Evolutionary conservation across 2,329 filamentous ascomycete species (phyloP), one percentile per base, ranked within the genome.

Genomic region (Epichloe hybrida): DNA sequence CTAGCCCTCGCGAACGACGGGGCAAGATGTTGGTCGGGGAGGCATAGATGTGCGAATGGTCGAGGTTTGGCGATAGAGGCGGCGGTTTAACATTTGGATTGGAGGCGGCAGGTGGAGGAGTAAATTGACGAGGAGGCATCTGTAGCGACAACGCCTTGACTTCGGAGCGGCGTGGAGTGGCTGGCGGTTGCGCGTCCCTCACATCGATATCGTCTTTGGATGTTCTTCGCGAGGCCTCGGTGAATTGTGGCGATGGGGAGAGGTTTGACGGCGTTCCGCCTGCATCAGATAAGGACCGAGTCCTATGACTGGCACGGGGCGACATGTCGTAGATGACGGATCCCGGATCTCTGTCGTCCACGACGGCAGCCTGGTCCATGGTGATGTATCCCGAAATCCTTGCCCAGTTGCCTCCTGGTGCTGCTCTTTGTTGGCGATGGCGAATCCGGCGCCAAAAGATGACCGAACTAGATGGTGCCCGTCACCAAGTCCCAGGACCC

Each of bases 21-120:
- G 91, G 91, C 7, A 97, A 76, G 45, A 95, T 86, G 50, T 90
- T 94, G 27, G 86, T 84, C 2, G 90, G 89, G 2, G 88, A 91
- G 41, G 86, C 85, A 70, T 94, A 95, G 46, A 83, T 88, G 57
- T 89, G 86, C 20, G 84, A 84, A 51, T 86, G 78, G 65, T 95
- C 89, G 55, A 93, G 78, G 65, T 94, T 89, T 15, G 90, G 89
- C 2, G 88, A 95, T 53, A 91, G 75, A 58, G 89, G 88, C 27
- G 70, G 70, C n/a, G 81, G 72, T 60, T 77, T 83, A 48, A 65
- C 63, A 51, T 66, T 64, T n/a, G 63, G 56, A 54, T 63, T 68
- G 42, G 64, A 61, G 46, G 61, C 58, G 3, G 65, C 57, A 4
- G 64, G 58, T 31, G 69, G 66, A 51, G 65, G 66, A 37, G 67